Conservation (phyloP, 495 filamentous ascomycete genomes). For the Aspergillus conjunctus region DNA sequence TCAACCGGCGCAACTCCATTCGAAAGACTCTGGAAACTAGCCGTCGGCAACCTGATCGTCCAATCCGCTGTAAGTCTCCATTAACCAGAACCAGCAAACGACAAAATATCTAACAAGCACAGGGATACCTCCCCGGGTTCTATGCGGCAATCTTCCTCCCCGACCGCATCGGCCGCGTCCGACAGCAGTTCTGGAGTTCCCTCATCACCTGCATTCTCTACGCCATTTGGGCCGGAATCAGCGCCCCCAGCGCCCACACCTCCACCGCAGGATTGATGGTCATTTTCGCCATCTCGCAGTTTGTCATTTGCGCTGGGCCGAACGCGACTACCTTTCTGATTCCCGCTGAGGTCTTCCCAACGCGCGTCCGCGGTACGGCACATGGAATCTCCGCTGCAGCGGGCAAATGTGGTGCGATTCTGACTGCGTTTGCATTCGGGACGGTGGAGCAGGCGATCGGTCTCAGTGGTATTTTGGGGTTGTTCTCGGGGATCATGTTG, state of each 20-base stretch:
- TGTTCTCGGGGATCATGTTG: conserved; percentile 1
- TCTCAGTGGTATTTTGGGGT: background rate
- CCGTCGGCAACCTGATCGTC: background rate
- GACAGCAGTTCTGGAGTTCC: background rate
- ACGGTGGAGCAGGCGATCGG: background rate
- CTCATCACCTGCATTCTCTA: conserved; percentile 1
- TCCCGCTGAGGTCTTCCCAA: conserved; percentile 1
- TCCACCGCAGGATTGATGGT: background rate
- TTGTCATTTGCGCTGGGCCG: conserved; percentile 1
- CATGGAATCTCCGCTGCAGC: conserved; percentile 1
- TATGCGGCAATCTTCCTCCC: conserved; percentile 2
- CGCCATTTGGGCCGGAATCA: conserved; percentile 2
- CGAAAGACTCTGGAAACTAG: background rate
- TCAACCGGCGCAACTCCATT: background rate
- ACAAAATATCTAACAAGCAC: background rate
- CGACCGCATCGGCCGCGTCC: conserved; percentile 3
- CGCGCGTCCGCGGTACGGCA: background rate
- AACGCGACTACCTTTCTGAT: background rate
- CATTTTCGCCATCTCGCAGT: conserved; percentile 2
- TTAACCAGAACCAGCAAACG: background rate
- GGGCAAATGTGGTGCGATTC: background rate
- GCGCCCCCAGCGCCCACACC: background rate
- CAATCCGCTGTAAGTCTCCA: background rate
- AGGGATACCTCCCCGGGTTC: conserved; percentile 2
- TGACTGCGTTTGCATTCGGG: background rate